Percentiles rank a stretch among this genome's conserved stretches.
phyloP scores from a whole-genome alignment of 805 yeast genomes.

The Zygosaccharomyces gambellarensis region DNA sequence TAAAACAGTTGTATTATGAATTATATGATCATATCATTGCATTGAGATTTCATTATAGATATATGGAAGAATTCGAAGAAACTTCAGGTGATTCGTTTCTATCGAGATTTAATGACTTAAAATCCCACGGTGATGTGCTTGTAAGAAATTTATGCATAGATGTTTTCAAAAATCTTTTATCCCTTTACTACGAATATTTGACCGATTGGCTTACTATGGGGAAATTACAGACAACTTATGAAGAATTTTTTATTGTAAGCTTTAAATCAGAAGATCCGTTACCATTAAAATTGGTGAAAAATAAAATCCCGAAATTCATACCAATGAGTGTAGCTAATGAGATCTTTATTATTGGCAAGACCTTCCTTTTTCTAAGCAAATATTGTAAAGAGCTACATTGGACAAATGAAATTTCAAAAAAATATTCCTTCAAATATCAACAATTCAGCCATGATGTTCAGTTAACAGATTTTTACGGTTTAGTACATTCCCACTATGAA shows the following conservation, averaged over 20 bases:
- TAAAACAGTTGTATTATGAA: slow-evolving; percentile 31
- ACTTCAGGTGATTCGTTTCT: slow-evolving; percentile 49
- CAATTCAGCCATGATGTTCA: slow-evolving; percentile 6
- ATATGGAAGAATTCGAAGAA: slow-evolving; percentile 36
- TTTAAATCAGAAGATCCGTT: background rate
- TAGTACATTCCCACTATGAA: slow-evolving; percentile 42
- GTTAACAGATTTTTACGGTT: slow-evolving; percentile 27
- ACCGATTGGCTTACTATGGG: slow-evolving; percentile 70
- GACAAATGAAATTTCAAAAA: slow-evolving; percentile 44
- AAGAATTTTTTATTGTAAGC: slow-evolving; percentile 56
- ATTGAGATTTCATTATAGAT: slow-evolving; percentile 52
- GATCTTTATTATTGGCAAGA: slow-evolving; percentile 66
- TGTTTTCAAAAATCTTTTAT: slow-evolving; percentile 43
- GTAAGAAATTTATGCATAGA: slow-evolving; percentile 41
- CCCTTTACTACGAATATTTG: slow-evolving; percentile 58
- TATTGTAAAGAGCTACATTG: slow-evolving; percentile 67
- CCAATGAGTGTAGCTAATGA: slow-evolving; percentile 38
- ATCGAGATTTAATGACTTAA: slow-evolving; percentile 45
- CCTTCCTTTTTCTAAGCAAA: slow-evolving; percentile 56
- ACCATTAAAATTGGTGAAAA: slow-evolving; percentile 14
- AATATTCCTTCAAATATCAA: slow-evolving; percentile 19
- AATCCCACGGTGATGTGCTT: slow-evolving; percentile 59
- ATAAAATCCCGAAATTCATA: slow-evolving; percentile 39
- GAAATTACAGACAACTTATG: slow-evolving; percentile 46
- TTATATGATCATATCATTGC: slow-evolving; percentile 49